Evolutionary conservation across 768 basidiomycete species (phyloP).

Genomic region (Mycena vulgaris): DNA sequence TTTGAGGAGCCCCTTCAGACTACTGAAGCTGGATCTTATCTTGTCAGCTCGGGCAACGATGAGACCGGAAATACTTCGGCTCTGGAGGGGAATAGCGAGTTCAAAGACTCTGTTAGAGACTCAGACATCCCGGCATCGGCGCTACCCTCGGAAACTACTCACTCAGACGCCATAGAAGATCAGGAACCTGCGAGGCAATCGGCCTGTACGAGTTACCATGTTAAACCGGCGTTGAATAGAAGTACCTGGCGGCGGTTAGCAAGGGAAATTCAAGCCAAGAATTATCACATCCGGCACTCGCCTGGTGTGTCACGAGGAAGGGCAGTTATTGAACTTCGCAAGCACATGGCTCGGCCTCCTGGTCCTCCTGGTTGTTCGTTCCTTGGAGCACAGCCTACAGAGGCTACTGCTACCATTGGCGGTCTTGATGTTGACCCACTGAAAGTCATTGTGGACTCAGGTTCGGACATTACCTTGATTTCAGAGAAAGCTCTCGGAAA

Average conservation of each 20-base stretch:
- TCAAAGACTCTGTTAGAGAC: not conserved
- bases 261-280: not conserved
- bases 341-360: constrained; percentile 4
- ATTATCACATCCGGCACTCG: not conserved
- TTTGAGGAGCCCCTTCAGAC: not conserved
- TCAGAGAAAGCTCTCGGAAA: not conserved
- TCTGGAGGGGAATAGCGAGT: not conserved
- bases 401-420: not conserved
- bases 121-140: not conserved
- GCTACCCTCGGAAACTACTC: not conserved
- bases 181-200: not conserved
- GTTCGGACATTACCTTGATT: constrained; percentile 53
- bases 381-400: not conserved
- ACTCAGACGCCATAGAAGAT: not conserved
- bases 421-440: not conserved
- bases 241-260: not conserved
- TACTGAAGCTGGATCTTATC: not conserved
- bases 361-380: constrained; percentile 9
- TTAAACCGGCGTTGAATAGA: constrained; percentile 3
- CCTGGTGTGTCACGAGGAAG: not conserved
- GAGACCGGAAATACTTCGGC: not conserved
- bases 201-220: not conserved
- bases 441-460: not conserved
- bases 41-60: not conserved
- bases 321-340: not conserved